These are phyloP conservation scores for Backusella tarrabulga DNA, from an alignment of 192 early-diverging fungal species.

Conservation along the genomic window DNA sequence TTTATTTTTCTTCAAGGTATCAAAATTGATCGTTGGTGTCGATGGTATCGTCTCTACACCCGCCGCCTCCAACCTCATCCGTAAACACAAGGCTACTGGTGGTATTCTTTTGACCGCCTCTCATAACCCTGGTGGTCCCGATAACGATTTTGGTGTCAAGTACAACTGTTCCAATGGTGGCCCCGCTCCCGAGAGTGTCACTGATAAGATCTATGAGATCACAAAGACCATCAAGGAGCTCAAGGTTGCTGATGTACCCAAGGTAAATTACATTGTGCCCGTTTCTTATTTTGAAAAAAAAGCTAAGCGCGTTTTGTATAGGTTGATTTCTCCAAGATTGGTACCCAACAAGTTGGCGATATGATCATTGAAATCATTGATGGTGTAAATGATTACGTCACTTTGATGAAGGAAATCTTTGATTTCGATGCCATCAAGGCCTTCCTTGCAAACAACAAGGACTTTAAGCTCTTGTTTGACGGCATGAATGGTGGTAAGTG, in stretches of 20 bases:
- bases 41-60: conserved; percentile 95
- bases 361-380: conserved; percentile 87
- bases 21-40: conserved; percentile 87
- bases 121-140: conserved; percentile 97
- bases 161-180: conserved; percentile 97
- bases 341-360: conserved; percentile 56
- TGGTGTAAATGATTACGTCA: conserved; percentile 85
- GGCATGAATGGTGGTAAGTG: conserved; percentile 83
- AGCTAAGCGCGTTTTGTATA: neutral
- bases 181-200: conserved; percentile 94
- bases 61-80: conserved; percentile 91
- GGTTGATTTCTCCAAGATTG: conserved; percentile 74
- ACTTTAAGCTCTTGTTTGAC: conserved; percentile 90
- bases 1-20: conserved; percentile 47
- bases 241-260: conserved; percentile 55
- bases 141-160: conserved; percentile 99
- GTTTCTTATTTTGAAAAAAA: neutral
- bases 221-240: conserved; percentile 75
- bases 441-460: conserved; percentile 70
- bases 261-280: conserved; percentile 10
- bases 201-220: conserved; percentile 87
- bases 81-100: conserved; percentile 82
- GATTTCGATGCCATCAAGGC: conserved; percentile 84
- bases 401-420: conserved; percentile 85
- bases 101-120: conserved; percentile 98